A percentile compares a stretch with the other conserved stretches of the same genome.
These are phyloP conservation scores for Rhinocladiella similis DNA, from an alignment of 2,329 filamentous ascomycete genomes.

Conservation along the genomic window DNA sequence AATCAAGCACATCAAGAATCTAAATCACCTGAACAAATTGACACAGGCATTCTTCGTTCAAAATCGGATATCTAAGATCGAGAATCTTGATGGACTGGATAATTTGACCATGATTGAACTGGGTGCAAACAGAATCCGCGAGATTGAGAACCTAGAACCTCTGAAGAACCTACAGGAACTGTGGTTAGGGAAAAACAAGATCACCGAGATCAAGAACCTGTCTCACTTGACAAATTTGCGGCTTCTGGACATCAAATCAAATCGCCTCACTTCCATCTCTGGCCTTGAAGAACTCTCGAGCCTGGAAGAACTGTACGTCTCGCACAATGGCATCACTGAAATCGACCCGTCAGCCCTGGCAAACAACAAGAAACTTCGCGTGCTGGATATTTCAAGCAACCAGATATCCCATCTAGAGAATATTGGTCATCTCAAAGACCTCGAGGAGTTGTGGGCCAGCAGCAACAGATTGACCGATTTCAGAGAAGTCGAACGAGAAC, in stretches of 20 bases:
- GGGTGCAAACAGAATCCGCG: conserved; percentile 85
- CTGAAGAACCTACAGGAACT: conserved; percentile 79
- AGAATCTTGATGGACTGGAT: conserved; percentile 73
- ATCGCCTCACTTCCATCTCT: conserved; percentile 77
- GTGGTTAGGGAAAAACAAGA: conserved; percentile 97
- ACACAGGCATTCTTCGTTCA: conserved; percentile 89
- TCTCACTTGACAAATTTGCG: conserved; percentile 74
- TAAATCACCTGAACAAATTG: conserved; percentile 74
- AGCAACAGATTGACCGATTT: conserved; percentile 83
- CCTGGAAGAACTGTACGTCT: conserved; percentile 92
- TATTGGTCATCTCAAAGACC: conserved; percentile 64
- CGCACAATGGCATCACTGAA: conserved; percentile 83
- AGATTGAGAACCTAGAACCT: conserved; percentile 80
- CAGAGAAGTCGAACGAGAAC: conserved; percentile 71
- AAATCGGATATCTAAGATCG: conserved; percentile 88
- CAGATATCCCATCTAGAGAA: conserved; percentile 73
- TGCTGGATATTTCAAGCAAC: conserved; percentile 90
- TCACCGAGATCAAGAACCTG: conserved; percentile 76
- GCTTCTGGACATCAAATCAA: conserved; percentile 92
- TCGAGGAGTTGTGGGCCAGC: conserved; percentile 94
- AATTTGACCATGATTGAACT: conserved; percentile 83
- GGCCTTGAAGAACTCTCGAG: conserved; percentile 72
- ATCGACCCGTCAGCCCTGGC: conserved; percentile 67
- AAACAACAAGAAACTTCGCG: conserved; percentile 64
- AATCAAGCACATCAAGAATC: conserved; percentile 94